A percentile compares a stretch with the other conserved stretches of the same genome.
Evolutionary conservation across 371 early-diverging fungal species (phyloP).

Genomic region (Circinella umbellata): DNA sequence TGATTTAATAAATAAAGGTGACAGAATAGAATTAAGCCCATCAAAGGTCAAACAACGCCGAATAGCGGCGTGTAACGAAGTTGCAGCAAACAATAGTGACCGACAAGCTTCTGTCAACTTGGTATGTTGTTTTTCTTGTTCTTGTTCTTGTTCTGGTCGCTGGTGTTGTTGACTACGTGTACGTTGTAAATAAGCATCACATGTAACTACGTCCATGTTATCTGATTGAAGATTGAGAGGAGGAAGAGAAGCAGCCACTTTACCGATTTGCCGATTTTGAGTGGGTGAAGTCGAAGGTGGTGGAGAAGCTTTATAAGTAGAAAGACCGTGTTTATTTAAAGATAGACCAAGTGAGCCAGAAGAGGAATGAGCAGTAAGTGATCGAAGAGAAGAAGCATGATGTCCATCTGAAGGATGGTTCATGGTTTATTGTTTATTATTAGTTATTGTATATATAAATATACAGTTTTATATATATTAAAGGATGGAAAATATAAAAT

Average conservation of each 20-base stretch:
- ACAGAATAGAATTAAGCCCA: conserved; percentile 20
- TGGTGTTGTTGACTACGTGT: conserved; percentile 8
- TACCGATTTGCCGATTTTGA: conserved; percentile 17
- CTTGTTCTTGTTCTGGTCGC: not conserved
- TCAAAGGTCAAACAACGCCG: conserved; percentile 29
- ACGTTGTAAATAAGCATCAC: conserved; percentile 14
- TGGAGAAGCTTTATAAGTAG: conserved; percentile 19
- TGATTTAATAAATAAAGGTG: conserved; percentile 25
- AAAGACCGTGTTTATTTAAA: conserved; percentile 24
- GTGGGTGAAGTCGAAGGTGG: not conserved
- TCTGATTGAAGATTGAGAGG: conserved; percentile 22
- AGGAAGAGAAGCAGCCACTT: conserved; percentile 21
- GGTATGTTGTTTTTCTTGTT: not conserved
- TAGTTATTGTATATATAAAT: no score
- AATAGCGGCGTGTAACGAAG: conserved; percentile 31
- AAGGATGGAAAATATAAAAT: no score
- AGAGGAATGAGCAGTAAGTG: conserved; percentile 21
- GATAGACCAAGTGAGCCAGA: conserved; percentile 21
- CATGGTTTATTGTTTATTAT: not conserved
- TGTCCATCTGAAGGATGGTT: conserved; percentile 10
- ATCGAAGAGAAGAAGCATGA: conserved; percentile 23
- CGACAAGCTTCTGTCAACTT: conserved; percentile 35
- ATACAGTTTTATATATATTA: not conserved
- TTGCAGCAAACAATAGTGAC: conserved; percentile 36
- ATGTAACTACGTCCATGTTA: conserved; percentile 8